Base-by-base conservation (phyloP, 805 yeast species). In the Osmozyma mogii region DNA sequence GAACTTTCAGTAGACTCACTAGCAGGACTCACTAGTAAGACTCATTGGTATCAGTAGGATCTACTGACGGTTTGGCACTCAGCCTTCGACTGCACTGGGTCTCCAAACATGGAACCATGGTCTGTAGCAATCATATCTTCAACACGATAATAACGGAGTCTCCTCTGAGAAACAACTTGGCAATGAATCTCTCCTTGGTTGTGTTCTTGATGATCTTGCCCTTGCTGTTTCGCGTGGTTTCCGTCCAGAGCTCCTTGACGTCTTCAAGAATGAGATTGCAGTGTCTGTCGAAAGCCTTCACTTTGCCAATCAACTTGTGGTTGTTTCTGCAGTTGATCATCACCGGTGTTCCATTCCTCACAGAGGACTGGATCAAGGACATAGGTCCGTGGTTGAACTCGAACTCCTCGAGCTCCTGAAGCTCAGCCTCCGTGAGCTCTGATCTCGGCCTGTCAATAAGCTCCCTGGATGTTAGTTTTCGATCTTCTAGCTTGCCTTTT, bases 251-350 rank as follows among this genome's bases (percentile, higher is more conserved):
- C 50, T 92, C 98, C 52, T 83, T 85, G 20, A 89, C 96, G 45
- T 87, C 84, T 48, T 84, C 95, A 36, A 92, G 61, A 7, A 92
- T 79, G 82, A 92, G 74, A 55, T 92, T 92, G 39, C 95, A 81
- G 57, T 92, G 99, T 50, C 95, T 77, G 53, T 92, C 99, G 54
- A 87, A 92, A 0, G 97, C 96, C 49, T 83, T 83, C 29, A 92
- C 92, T 41, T 84, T 75, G 2, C 88, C 95, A 17, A 92, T 70
- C 23, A 92, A 66, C 56, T 92, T 92, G 51, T 88, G 96, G 54
- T 89, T 88, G 54, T 92, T 92, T 49, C 99, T 71, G 36, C 94
- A 72, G 13, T 95, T 84, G 36, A 92, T 82, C 35, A 92, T 72
- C 4, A 92, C 84, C 15, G 85, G 84, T 2, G 82, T 70, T 29